Evolutionary conservation across 2,329 filamentous ascomycete species (phyloP), one percentile per base, ranked within the genome.

Genomic region (Clarireedia homoeocarpa): DNA sequence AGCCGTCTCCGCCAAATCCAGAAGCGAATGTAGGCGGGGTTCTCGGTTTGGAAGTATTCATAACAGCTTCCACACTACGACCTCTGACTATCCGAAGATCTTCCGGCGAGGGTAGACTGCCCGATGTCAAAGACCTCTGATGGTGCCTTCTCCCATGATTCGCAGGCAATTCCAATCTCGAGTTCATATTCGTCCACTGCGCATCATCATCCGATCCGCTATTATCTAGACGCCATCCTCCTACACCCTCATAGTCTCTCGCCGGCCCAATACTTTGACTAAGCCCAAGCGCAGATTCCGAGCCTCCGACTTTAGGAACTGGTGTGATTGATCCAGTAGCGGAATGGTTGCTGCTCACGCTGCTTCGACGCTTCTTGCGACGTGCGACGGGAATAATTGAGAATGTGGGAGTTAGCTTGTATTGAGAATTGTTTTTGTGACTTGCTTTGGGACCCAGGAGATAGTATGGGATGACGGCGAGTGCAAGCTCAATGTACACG

Each of bases 401-500:
- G 53, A 27, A 17, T 38, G 17, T 49, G 51, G 38, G 38, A 40
- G 44, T 23, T 39, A 53, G 23, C 52, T 46, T 49, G 10, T 23
- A 40, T 6, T 45, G 34, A 5, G 48, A 26, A 17, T 54, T 36
- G 2, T 38, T 40, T 23, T 54, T 6, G 10, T 39, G 26, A 23
- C 46, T 44, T 24, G 42, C 17, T 46, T 50, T 53, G 2, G 54
- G n/a, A 5, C 66, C 64, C 15, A 65, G 53, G 73, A 86, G 69
- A 59, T 80, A 79, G 52, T 79, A 78, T 5, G 79, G 77, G 2
- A 86, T 66, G 3, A 85, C 72, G 6, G 80, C 80, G 20, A 82
- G 69, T 45, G 75, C 78, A 51, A 88, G 74, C 64, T 87, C 83
- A 58, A 85, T 70, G 65, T 86, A 87, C 55, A 86, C 78, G 51